Evolutionary conservation across 768 basidiomycete genomes (phyloP).

Genomic region (Trametes coccinea): DNA sequence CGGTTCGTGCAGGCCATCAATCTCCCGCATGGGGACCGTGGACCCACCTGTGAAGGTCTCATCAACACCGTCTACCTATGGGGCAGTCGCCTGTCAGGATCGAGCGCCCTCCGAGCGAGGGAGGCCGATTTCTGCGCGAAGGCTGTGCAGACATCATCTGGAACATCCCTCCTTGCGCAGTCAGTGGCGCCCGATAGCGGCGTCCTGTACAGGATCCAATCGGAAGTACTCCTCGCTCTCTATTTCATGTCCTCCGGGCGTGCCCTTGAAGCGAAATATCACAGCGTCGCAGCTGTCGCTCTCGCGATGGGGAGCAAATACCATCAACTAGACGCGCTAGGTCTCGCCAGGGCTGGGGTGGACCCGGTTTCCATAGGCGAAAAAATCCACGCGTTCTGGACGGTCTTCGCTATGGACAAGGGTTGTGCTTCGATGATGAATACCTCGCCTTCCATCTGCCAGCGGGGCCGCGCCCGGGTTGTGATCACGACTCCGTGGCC

Average conservation of each 20-base stretch:
- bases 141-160: slow-evolving; percentile 12
- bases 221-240: slow-evolving; percentile 34
- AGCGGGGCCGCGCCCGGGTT: slow-evolving; percentile 9
- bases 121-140: slow-evolving; percentile 28
- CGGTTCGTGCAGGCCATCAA: slow-evolving; percentile 43
- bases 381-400: slow-evolving; percentile 31
- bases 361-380: slow-evolving; percentile 30
- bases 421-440: slow-evolving; percentile 27
- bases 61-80: slow-evolving; percentile 45
- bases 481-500: slow-evolving; percentile 32
- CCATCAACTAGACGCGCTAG: slow-evolving; percentile 27
- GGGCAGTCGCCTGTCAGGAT: slow-evolving; percentile 33
- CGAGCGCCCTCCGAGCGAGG: slow-evolving; percentile 24
- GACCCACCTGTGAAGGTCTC: slow-evolving; percentile 37
- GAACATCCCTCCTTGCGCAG: neutral
- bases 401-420: slow-evolving; percentile 27
- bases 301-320: slow-evolving; percentile 32
- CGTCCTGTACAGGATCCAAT: slow-evolving; percentile 37
- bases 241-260: slow-evolving; percentile 34
- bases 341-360: neutral
- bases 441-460: slow-evolving; percentile 20
- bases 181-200: slow-evolving; percentile 31
- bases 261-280: slow-evolving; percentile 34
- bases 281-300: slow-evolving; percentile 32
- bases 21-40: slow-evolving; percentile 27